Base-by-base conservation (phyloP, 768 basidiomycete genomes). In the Suillus subaureus region DNA sequence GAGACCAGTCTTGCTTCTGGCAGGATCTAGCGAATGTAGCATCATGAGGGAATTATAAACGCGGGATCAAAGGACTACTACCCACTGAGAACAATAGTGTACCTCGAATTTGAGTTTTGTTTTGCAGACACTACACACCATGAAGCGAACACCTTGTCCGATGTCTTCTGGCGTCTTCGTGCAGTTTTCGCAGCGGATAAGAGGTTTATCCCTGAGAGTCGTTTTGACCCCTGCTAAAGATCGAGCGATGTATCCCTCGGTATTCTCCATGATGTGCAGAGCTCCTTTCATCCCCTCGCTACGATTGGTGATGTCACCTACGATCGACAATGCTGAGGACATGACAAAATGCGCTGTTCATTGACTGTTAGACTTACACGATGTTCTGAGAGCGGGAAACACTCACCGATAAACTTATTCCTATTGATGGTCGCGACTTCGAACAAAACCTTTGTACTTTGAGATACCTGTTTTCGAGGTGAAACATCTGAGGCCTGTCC, bases 61-160 rank as follows among this genome's bases (percentile, higher is more conserved):
- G 33, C 7, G 23, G 12, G 33, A 60, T 26, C 51, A 35, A 15
- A 65, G n/a, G 12, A 26, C 21, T 15, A 35, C 15, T 58, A 49
- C 52, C 4, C 21, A 55, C 70, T 55, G 62, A 21, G 72, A 71
- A 63, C 72, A 73, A 66, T 70, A 71, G 57, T 71, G 64, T 6
- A 71, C 54, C 16, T 42, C 26, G 39, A 73, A 70, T 18, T 64
- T 39, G 6, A 70, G 66, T 52, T 71, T 70, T 31, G 63, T 1
- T 52, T 70, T 73, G 61, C 70, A 71, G 28, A 43, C 42, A 23
- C 72, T 66, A 64, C 72, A 73, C 49, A 70, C n/a, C 70, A 70
- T 71, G 61, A 70, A 73, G 26, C 68, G 68, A 18, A 39, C n/a
- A 54, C 63, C 51, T 13, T 43, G 56, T 6, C 67, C 68, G 49